Evolutionary conservation across 805 yeast genomes (phyloP).

Genomic region (Lachancea sp.): DNA sequence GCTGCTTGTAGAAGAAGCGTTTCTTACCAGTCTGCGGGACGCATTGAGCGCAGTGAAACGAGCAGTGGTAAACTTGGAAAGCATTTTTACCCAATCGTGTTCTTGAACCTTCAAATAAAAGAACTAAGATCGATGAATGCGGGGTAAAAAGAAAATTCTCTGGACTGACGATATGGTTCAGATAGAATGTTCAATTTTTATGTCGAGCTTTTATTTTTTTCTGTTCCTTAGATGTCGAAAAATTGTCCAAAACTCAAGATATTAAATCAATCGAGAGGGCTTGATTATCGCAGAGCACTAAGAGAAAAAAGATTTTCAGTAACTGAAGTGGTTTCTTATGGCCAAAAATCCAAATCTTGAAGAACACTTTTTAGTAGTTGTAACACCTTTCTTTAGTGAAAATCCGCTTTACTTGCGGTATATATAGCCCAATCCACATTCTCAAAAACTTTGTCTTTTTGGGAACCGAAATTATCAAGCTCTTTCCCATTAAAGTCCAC

Average conservation of each 20-base stretch:
- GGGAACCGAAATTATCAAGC: neutral
- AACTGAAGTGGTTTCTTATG: too few species aligned
- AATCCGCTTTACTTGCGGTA: neutral
- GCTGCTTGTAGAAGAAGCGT: conserved; percentile 9
- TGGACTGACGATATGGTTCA: too few species aligned
- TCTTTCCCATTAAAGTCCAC: neutral
- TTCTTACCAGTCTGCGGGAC: conserved; percentile 16
- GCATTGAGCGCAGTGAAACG: conserved; percentile 10
- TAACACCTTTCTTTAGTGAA: neutral
- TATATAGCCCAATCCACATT: neutral
- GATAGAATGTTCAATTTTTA: too few species aligned
- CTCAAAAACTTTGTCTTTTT: neutral
- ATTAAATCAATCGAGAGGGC: too few species aligned
- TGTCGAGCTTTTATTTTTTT: too few species aligned
- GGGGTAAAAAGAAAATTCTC: neutral
- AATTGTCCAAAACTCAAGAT: too few species aligned
- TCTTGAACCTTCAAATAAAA: neutral
- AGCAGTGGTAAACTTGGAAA: conserved; percentile 2
- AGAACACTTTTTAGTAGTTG: too few species aligned
- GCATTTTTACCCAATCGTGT: neutral
- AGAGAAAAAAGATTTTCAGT: too few species aligned
- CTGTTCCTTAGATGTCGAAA: neutral
- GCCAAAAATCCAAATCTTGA: too few species aligned
- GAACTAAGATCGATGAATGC: neutral
- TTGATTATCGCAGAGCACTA: too few species aligned